These are phyloP conservation scores for Polytrichum formosum DNA, from an alignment of 225 moss, liverwort and hornwort species.

Conservation along the genomic window DNA sequence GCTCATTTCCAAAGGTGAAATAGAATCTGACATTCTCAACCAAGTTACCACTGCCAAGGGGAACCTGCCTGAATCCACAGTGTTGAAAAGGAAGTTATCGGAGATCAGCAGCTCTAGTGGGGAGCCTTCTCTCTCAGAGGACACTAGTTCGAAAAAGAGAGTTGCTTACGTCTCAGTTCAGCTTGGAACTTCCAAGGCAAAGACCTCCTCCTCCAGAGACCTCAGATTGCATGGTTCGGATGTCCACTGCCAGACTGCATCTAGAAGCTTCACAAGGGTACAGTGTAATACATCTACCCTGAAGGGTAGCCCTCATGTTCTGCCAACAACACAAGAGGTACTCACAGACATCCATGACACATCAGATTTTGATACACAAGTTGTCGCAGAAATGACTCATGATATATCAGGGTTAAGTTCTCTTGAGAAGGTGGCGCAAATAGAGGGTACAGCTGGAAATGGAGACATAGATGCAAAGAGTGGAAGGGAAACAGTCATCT, in stretches of 20 bases:
- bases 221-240: too few relatives aligned
- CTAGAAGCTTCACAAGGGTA: too few relatives aligned
- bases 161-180: constrained; percentile 28
- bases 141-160: constrained; percentile 13
- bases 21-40: too few relatives aligned
- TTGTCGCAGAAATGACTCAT: too few relatives aligned
- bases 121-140: not conserved
- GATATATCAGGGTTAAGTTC: too few relatives aligned
- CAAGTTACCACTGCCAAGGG: too few relatives aligned
- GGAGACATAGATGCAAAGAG: not conserved
- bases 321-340: not conserved
- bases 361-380: not conserved
- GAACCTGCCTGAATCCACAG: constrained; percentile 1
- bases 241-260: too few relatives aligned
- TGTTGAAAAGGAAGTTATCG: constrained; percentile 7
- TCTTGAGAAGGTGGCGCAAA: not conserved
- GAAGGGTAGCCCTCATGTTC: too few relatives aligned
- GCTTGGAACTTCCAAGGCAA: constrained; percentile 20
- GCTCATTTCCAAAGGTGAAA: too few relatives aligned
- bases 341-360: not conserved
- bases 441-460: not conserved
- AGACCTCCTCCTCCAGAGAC: too few relatives aligned
- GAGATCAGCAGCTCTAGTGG: not conserved
- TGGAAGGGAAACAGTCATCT: not conserved
- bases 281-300: too few relatives aligned